Base-by-base conservation (phyloP, 2,329 filamentous ascomycete genomes). In the Talaromyces sp. region DNA sequence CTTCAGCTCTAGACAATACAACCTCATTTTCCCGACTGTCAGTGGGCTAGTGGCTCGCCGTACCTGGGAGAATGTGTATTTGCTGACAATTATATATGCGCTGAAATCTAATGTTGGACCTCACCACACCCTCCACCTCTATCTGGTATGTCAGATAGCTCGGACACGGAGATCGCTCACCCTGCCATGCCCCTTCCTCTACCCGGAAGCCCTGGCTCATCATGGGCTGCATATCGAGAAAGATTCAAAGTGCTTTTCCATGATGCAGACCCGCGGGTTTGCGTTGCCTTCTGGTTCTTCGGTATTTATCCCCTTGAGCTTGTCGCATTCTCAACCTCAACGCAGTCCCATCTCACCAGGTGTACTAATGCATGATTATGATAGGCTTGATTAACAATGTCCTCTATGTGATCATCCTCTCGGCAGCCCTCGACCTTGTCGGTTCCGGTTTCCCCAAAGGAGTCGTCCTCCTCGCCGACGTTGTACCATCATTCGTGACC, bases 351-450 rank as follows among this genome's bases (percentile, higher is more conserved):
- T 58, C 13, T 40, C 29, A 25, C 5, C 6, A n/a, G 27, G n/a
- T 61, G n/a, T 36, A 25, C 34, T 56, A 49, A 56, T 40, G 36
- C 22, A 34, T 15, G 51, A 19, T 29, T n/a, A 43, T 31, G 5
- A 43, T 29, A 94, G 92, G 92, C 61, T 82, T 95, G 19, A 95
- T 98, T 76, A 98, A 99, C 80, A 98, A 98, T 81, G 92, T 98
- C 71, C 90, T 97, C 80, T 98, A 97, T 79, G 94, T 98, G 64
- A 91, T 98, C 77, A 95, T 98, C 75, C 90, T 99, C 73, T 96
- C 93, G 34, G 91, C 95, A 40, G 95, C 95, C 3, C 91, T 97
- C 72, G 95, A 99, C 74, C 91, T 99, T 68, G 95, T 98, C 71
- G 94, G 94, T 40, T 89, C 91, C 36, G 77, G 83, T 69, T 84